These are phyloP conservation scores for Vigna trinervia DNA, from an alignment of 306 rosid species.

Conservation along the genomic window DNA sequence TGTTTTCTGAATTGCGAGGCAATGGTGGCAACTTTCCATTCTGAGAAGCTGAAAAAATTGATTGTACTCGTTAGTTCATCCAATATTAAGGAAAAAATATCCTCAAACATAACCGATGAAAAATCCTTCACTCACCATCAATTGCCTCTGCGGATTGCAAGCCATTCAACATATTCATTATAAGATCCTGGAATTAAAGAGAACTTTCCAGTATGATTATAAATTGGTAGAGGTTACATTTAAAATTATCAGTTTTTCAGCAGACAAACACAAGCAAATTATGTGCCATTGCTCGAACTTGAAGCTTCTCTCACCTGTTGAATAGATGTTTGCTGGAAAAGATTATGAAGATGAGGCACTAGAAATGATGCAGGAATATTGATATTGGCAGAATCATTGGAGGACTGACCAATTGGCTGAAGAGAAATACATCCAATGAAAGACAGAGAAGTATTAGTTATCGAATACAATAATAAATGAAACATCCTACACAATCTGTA, in stretches of 20 bases:
- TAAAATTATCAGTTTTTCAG: conserved; percentile 32
- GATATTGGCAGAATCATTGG: conserved; percentile 67
- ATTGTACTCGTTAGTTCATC: conserved; percentile 40
- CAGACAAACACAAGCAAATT: conserved; percentile 26
- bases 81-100: conserved; percentile 9
- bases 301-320: conserved; percentile 79
- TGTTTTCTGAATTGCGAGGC: conserved; percentile 81
- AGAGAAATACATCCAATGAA: conserved; percentile 43
- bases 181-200: conserved; percentile 76
- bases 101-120: conserved; percentile 33
- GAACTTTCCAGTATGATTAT: conserved; percentile 44
- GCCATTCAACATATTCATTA: conserved; percentile 72
- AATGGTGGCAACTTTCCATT: conserved; percentile 91
- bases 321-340: conserved; percentile 86
- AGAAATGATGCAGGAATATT: conserved; percentile 72
- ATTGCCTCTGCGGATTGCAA: conserved; percentile 74
- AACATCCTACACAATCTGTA: conserved; percentile 24
- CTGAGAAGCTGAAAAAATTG: conserved; percentile 67
- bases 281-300: conserved; percentile 30
- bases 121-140: conserved; percentile 73
- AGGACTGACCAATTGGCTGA: conserved; percentile 65
- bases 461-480: conserved; percentile 30
- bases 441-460: conserved; percentile 32
- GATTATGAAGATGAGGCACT: conserved; percentile 88
- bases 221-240: conserved; percentile 27